Base-by-base conservation (phyloP, 176 grass and related monocot species). In the Oryza longistaminata region DNA sequence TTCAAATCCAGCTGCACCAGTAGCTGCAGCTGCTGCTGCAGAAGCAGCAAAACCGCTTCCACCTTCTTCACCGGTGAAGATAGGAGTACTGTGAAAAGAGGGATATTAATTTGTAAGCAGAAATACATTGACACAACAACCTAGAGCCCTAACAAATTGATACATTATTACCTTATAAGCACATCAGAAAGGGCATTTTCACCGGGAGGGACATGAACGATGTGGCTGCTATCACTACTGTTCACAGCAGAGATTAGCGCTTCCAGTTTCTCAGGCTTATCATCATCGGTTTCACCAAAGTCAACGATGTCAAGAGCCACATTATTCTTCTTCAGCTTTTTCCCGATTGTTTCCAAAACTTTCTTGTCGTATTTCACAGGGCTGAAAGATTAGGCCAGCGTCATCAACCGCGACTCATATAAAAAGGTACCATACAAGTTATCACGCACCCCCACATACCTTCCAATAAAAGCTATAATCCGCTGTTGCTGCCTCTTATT, bases 401-500 rank as follows among this genome's bases (percentile, higher is more conserved):
- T 53, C 42, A 43, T 76, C 80, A 83, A 16, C 16, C 22, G 37
- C 16, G 17, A 82, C 46, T 68, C 42, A 78, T 25, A 66, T 81
- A 61, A 67, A 37, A 34, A 60, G 21, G 26, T 50, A 53, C 0
- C 31, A 34, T 7, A 9, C 15, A 80, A 81, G 5, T 27, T 79
- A 86, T 58, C 62, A 6, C 27, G 58, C 4, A 5, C 21, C 8
- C 21, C 5, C 2, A 7, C 50, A 17, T 94, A 99, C 96, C 96
- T 99, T 92, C 97, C 97, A 25, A 93, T 89, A 79, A 99, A 99
- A 77, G 91, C 97, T 81, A 99, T 94, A 70, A 99, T 99, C 70
- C 97, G 87, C 85, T 99, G 97, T 70, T 94, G 93, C 39, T 99
- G 97, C 81, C 90, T 99, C 89, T 99, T 99, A 74, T 99, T 99